Evolutionary conservation across 148 eudicot genomes (phyloP), one percentile per base, ranked within the genome.

Genomic region (Chenopodium quinoa): DNA sequence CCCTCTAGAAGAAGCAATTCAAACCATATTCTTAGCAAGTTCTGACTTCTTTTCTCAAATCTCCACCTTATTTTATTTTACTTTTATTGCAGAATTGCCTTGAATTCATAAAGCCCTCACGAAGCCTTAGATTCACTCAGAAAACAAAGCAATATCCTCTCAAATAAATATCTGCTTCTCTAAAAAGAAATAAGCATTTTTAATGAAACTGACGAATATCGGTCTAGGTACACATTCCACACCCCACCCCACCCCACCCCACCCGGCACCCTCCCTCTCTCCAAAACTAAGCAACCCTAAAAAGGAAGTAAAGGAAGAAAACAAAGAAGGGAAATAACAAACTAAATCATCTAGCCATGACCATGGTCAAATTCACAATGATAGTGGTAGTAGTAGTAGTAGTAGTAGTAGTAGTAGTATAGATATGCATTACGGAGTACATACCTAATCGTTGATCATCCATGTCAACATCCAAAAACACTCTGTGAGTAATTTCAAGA

Each of bases 381-480:
- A 34, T 34, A 34, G 40, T 34, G 40, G 40, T 34, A 0, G 40
- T 34, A 34, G 37, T 37, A 6, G 40, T 23, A 23, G 23, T 23
- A 23, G 23, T 23, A 23, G 23, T 23, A 23, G 23, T 37, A 37
- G 44, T 5, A 40, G 44, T 40, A 40, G 44, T 40, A 40, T 40
- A 40, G 44, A 40, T 40, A 40, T 40, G 44, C 44, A 40, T 40
- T 40, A 40, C 1, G 8, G 44, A 40, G 44, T 14, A 71, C 6
- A 52, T 92, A 93, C 99, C 99, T 87, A 88, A 75, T 23, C 91
- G 94, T 67, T 96, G 99, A 81, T 91, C 91, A 84, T 96, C 98
- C 86, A 96, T 92, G 86, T 96, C 98, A 70, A 94, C 95, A 85
- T 96, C 99, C 85, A 96, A 85, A 86, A 87, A 96, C 63, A 96